Base-by-base conservation (phyloP, 2,329 filamentous ascomycete genomes). In the Penicillium aurantiogriseum region DNA sequence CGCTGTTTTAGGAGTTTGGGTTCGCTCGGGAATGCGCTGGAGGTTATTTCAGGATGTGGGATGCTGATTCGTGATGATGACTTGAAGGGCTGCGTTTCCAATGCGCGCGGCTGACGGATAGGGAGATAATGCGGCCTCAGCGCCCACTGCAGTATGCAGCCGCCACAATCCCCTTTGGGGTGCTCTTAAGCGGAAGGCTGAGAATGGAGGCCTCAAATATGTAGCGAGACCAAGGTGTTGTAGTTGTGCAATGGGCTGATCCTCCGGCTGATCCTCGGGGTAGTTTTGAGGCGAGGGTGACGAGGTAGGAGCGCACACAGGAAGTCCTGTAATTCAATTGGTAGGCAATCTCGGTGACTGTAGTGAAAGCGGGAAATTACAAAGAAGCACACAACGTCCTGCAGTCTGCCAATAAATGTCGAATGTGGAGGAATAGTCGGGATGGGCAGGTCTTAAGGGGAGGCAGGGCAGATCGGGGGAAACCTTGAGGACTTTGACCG, bases 41-140 rank as follows among this genome's bases (percentile, higher is more conserved):
- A 17, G 3, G 31, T 36, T 25, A 36, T 29, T 35, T n/a, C n/a
- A 40, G 36, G 29, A 51, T 27, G 17, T 27, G 17, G 11, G 19
- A 39, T 40, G 36, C 21, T 21, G 42, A 13, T 25, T 25, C 2
- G 44, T 38, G 36, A 39, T 29, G 35, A 42, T 45, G 49, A 54
- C 29, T 54, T 49, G 25, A 25, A 38, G 36, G 13, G 33, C 42
- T 54, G 53, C 48, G 53, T 58, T 43, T 53, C 39, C 51, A 57
- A 61, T 63, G 58, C 61, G 60, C 58, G 62, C 59, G 61, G 63
- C 63, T 64, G 61, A 64, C 56, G 43, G 56, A 54, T 52, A 48
- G 51, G 43, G 47, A 48, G 54, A 64, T 62, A 51, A 57, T 61
- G 64, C 58, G 49, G 57, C 55, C 59, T 63, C 63, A 63, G 60